phyloP scores from a whole-genome alignment of 345 rosid species.

The Corchorus olitorius region DNA sequence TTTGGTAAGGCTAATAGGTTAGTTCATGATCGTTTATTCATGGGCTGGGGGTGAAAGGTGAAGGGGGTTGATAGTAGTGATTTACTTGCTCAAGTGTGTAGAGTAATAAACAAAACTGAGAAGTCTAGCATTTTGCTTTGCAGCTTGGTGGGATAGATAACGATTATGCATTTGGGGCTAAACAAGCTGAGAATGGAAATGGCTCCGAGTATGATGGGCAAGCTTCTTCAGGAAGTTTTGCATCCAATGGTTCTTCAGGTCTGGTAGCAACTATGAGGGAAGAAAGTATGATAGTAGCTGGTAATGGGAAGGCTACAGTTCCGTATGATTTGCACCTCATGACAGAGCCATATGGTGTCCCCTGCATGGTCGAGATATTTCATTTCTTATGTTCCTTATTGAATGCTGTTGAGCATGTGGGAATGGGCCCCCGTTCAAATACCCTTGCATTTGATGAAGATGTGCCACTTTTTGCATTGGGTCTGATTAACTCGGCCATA shows the following conservation, averaged over 20 bases:
- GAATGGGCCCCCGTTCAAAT: constrained; percentile 74
- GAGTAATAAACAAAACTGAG: background rate
- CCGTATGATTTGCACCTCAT: constrained; percentile 75
- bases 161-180: constrained; percentile 75
- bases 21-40: background rate
- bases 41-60: background rate
- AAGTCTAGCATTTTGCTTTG: constrained; percentile 9
- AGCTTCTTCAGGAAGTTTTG: constrained; percentile 53
- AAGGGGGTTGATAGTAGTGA: background rate
- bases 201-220: constrained; percentile 69
- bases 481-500: constrained; percentile 90
- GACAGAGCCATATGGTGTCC: constrained; percentile 94
- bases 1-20: background rate
- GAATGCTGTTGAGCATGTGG: constrained; percentile 77
- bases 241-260: constrained; percentile 54
- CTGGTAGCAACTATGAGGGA: constrained; percentile 53
- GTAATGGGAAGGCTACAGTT: constrained; percentile 61
- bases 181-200: constrained; percentile 74
- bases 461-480: constrained; percentile 94
- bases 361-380: constrained; percentile 98
- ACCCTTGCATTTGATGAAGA: constrained; percentile 92
- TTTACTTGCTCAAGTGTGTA: background rate
- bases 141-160: constrained; percentile 74
- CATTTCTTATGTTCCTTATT: constrained; percentile 84
- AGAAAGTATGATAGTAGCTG: constrained; percentile 57